Percentiles rank a stretch among this genome's conserved stretches.
phyloP scores from a whole-genome alignment of 2,329 filamentous ascomycete genomes.

The Fusarium nurragi region DNA sequence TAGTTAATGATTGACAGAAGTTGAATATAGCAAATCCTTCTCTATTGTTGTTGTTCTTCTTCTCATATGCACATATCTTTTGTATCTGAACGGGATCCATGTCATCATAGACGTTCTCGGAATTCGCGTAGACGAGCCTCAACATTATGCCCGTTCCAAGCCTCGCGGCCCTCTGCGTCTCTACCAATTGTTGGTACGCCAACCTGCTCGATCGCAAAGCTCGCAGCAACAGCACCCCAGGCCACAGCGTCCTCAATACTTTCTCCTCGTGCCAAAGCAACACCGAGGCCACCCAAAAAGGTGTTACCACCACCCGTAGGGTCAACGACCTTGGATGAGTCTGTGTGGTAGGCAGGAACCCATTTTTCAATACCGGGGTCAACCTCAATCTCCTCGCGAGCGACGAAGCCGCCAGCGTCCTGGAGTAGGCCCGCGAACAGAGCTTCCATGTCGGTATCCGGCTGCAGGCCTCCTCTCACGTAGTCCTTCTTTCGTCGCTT shows the following conservation, averaged over 20 bases:
- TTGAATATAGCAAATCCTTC: conserved; percentile 14
- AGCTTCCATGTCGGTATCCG: conserved; percentile 70
- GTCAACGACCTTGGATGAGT: conserved; percentile 73
- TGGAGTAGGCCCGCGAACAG: conserved; percentile 68
- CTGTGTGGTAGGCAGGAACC: conserved; percentile 79
- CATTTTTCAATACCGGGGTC: conserved; percentile 75
- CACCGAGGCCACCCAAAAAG: conserved; percentile 73
- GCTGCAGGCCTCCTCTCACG: conserved; percentile 62
- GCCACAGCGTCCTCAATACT: conserved; percentile 74
- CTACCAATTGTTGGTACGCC: conserved; percentile 73
- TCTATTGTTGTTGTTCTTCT: conserved; percentile 24
- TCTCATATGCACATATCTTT: neutral
- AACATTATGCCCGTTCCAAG: conserved; percentile 69
- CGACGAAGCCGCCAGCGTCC: conserved; percentile 62
- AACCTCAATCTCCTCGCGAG: conserved; percentile 67
- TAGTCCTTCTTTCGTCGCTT: conserved; percentile 57
- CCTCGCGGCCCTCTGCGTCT: conserved; percentile 59
- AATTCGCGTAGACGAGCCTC: conserved; percentile 64
- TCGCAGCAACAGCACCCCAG: conserved; percentile 85
- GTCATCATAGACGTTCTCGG: conserved; percentile 51
- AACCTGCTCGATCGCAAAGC: conserved; percentile 94
- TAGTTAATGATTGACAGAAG: conserved; percentile 18
- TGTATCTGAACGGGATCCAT: neutral
- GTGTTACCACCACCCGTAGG: conserved; percentile 95
- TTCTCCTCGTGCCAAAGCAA: conserved; percentile 68